Evolutionary conservation across 2,329 filamentous ascomycete genomes (phyloP).

Genomic region (Cryphonectria radicalis): DNA sequence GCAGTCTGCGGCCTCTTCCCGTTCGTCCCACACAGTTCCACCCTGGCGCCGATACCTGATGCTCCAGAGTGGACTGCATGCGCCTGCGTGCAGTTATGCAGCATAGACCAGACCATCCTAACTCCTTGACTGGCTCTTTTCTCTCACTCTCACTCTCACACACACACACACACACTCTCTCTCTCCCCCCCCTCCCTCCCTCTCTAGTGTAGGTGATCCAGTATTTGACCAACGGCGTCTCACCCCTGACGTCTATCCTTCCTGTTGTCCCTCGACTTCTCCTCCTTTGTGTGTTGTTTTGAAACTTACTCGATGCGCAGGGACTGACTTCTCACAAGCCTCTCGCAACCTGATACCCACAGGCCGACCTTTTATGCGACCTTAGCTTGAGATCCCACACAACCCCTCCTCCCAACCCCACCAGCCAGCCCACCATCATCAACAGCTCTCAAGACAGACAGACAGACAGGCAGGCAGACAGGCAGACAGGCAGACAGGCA

Average conservation of each 20-base stretch:
- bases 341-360: slow-evolving; percentile 23
- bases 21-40: slow-evolving; percentile 10
- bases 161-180: too few relatives aligned
- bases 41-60: slow-evolving; percentile 12
- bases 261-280: slow-evolving; percentile 19
- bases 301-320: slow-evolving; percentile 20
- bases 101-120: slow-evolving; percentile 5
- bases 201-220: slow-evolving; percentile 7
- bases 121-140: slow-evolving; percentile 25
- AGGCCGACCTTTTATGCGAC: slow-evolving; percentile 30
- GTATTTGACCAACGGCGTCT: slow-evolving; percentile 27
- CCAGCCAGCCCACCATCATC: slow-evolving; percentile 24
- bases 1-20: slow-evolving; percentile 17
- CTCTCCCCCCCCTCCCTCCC: background rate
- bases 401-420: slow-evolving; percentile 15
- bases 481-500: background rate
- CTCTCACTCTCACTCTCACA: background rate
- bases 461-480: background rate
- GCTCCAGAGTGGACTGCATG: slow-evolving; percentile 11
- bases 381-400: slow-evolving; percentile 20
- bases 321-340: slow-evolving; percentile 14
- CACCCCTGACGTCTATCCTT: slow-evolving; percentile 24
- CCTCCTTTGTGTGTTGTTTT: slow-evolving; percentile 14
- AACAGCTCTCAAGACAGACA: slow-evolving; percentile 20
- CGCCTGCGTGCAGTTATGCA: slow-evolving; percentile 13